Base-by-base conservation (phyloP, 2,329 filamentous ascomycete genomes). In the Emmonsiellopsis sp. region DNA sequence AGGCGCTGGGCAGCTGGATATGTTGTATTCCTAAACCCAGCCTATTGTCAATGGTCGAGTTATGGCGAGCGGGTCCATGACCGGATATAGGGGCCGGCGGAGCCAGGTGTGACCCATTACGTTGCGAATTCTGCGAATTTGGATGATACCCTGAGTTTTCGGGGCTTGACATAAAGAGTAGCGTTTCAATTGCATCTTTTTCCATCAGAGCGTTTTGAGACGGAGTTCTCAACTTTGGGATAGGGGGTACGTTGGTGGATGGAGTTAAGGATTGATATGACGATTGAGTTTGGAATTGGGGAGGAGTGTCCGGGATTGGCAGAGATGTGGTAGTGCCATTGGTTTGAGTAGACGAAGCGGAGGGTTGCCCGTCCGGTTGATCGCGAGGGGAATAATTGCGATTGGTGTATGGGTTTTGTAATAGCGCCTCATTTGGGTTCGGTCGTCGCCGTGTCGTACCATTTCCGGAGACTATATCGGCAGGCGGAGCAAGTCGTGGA, bases 81-180 rank as follows among this genome's bases (percentile, higher is more conserved):
- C 58, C 38, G 58, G 53, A n/a, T 55, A 57, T 34, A 58, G 50
- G 44, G 59, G 41, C 51, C 52, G 58, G 43, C 49, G 61, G 47
- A 16, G 46, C 50, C 48, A 54, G 54, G 55, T 59, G 42, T 20
- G 47, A 42, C 13, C 49, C 13, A 45, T 47, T 47, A 9, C 48
- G 55, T 53, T 62, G 60, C 5, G 59, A 60, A 20, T 57, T 60
- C 3, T 64, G 66, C n/a, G 70, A 68, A 50, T 63, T 66, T 7
- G 70, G 64, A 43, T 70, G 70, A 55, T 73, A 73, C 1, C 70
- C 71, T 5, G 73, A 74, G 52, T 76, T 74, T 34, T 70, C 73
- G 1, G 75, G 75, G 52, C 75, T 77, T 41, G 73, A 75, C 74
- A 77, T 76, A 61, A 76, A 76, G 7, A 76, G 61, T 8, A 77